Base-by-base conservation (phyloP, 768 basidiomycete genomes). In the Melanogaster broomeanus region DNA sequence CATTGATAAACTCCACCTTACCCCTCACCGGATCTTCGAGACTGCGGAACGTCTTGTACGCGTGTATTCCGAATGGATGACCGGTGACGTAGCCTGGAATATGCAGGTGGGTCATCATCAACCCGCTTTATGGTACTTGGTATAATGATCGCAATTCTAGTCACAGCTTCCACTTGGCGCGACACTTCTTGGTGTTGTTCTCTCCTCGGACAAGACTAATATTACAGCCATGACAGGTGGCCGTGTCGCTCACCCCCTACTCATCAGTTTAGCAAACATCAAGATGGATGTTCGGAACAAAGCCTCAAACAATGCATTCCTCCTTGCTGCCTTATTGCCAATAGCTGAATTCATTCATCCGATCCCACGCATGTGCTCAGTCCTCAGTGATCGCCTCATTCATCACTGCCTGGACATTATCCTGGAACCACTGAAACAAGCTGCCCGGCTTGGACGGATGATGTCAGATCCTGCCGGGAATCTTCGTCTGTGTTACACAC, bases 141-240 rank as follows among this genome's bases (percentile, higher is more conserved):
- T 28, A 25, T n/a, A 25, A 28, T 25, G n/a, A 19, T 18, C 25
- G 42, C 4, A 43, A 24, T 27, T 4, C 9, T 27, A 27, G 27
- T 27, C 27, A 27, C 27, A 27, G 4, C 27, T 27, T 4, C 27
- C 27, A 9, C 27, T 27, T 19, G 27, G 27, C 27, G 27, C 27
- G 9, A 27, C 59, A 3, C 16, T 66, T 7, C 38, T 62, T 7
- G 66, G 70, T 1, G 52, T 57, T 0, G 58, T 72, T 11, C 41
- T 63, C 1, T 63, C 63, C 5, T 67, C 65, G 0, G 68, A 73
- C 44, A 73, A 73, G 52, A 71, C 71, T 9, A 58, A 61, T 48
- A 62, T 74, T 3, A 62, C 71, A 0, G 49, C 57, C 8, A 60
- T 27, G 27, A 27, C 27, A 9, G 27, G 27, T 9, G 27, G 27